A percentile compares a stretch with the other conserved stretches of the same genome.
Evolutionary conservation across 257 asterid species (phyloP).

Genomic region (Linderniella brevidens): DNA sequence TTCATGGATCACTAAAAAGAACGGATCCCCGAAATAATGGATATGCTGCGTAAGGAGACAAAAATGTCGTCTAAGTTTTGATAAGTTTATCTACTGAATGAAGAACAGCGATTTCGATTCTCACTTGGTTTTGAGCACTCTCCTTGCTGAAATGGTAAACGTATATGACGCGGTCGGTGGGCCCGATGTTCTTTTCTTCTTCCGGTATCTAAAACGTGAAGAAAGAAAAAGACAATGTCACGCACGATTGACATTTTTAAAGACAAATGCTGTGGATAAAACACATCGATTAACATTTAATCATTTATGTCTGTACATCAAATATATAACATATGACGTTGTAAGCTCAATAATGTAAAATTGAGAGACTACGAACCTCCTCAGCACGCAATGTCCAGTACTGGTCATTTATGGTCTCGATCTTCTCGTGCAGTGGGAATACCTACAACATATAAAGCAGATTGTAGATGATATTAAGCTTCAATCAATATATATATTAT

Average conservation of each 20-base stretch:
- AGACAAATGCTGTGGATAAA: not conserved
- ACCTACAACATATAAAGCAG: conserved; percentile 32
- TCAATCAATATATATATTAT: not conserved
- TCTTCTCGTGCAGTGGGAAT: conserved; percentile 71
- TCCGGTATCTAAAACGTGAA: conserved; percentile 51
- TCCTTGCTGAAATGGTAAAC: conserved; percentile 86
- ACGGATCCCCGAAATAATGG: conserved; percentile 49
- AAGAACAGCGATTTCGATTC: conserved; percentile 7
- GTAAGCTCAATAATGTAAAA: conserved; percentile 3
- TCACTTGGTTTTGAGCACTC: conserved; percentile 74
- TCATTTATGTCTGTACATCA: too few relatives aligned
- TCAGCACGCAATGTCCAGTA: conserved; percentile 98
- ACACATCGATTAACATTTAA: not conserved
- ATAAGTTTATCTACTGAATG: too few relatives aligned
- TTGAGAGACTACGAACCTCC: conserved; percentile 30
- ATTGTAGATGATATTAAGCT: not conserved
- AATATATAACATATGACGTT: conserved; percentile 2
- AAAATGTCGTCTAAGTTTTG: too few relatives aligned
- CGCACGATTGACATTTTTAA: too few relatives aligned
- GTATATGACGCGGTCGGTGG: conserved; percentile 65
- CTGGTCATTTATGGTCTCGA: conserved; percentile 89
- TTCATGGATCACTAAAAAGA: conserved; percentile 39
- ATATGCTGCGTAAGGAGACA: conserved; percentile 19
- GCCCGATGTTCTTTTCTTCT: conserved; percentile 81
- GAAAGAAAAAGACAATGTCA: not conserved